Evolutionary conservation across 345 rosid species (phyloP).

Genomic region (Eutrema yunnanense): DNA sequence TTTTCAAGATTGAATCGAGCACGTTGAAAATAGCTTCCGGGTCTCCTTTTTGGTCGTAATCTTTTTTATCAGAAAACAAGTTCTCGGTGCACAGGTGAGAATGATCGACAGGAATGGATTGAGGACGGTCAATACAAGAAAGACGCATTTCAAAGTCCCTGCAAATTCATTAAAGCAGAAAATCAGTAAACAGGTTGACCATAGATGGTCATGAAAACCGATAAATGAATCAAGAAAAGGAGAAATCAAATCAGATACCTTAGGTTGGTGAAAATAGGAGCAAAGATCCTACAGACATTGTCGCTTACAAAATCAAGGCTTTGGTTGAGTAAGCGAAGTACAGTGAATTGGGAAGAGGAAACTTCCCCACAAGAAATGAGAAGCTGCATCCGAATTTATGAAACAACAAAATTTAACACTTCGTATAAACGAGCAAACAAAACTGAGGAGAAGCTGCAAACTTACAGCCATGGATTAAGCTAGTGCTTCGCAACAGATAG

Average conservation of each 20-base stretch:
- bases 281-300: conserved; percentile 32
- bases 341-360: conserved; percentile 29
- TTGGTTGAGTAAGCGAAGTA: conserved; percentile 38
- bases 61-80: conserved; percentile 31
- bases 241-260: conserved; percentile 5
- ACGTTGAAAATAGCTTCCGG: conserved; percentile 43
- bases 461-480: conserved; percentile 24
- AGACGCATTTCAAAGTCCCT: conserved; percentile 29
- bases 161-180: conserved; percentile 3
- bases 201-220: not conserved
- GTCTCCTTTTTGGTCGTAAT: conserved; percentile 33
- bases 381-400: conserved; percentile 25
- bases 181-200: not conserved
- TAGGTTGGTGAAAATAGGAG: conserved; percentile 28
- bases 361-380: conserved; percentile 38
- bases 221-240: not conserved
- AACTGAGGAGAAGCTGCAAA: not conserved
- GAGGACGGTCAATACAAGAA: conserved; percentile 17
- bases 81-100: conserved; percentile 23
- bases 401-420: not conserved
- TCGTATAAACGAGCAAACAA: not conserved
- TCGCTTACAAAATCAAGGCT: conserved; percentile 39
- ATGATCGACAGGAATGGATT: not conserved
- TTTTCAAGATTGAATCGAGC: conserved; percentile 55
- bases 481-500: not conserved